Evolutionary conservation across 768 basidiomycete species (phyloP), one percentile per base, ranked within the genome.

Genomic region (Baorangia bicolor): DNA sequence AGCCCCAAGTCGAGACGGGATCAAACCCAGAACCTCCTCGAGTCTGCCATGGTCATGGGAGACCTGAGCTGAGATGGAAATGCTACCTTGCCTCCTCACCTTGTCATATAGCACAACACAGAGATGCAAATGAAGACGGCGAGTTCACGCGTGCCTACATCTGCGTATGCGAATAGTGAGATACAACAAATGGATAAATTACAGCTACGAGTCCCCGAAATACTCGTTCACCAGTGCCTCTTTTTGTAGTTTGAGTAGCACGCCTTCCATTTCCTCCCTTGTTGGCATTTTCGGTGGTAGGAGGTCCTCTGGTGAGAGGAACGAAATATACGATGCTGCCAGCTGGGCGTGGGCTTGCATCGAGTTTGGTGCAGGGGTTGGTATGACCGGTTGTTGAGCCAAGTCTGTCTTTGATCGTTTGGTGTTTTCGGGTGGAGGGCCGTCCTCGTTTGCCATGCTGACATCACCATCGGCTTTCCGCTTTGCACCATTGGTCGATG

Each of bases 211-310:
- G 42, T 79, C 75, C n/a, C 82, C 85, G 61, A 83, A 78, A 59
- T 87, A 87, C 69, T 97, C 92, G 64, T 92, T 87, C 52, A 92
- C 83, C 41, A 96, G 71, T 21, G 87, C 87, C 73, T 86, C 81
- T 74, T 96, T 95, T 67, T 88, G 79, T 58, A 94, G 74, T 27
- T 80, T 81, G 53, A 97, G 77, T 51, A 97, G 69, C 11, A 90
- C 81, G 21, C 72, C 69, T 67, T 92, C 92, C 88, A 92, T 88
- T 70, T 95, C 90, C 43, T 83, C 81, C 53, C 81, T 77, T 1
- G 82, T 84, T 1, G 91, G 90, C 72, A 95, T 70, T 61, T 81
- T 85, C 0, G 94, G 93, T 12, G 87, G 84, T 49, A 90, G 66
- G 10, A 96, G 78, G 55, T 86, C 79, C 58, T 88, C 86, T 20